Evolutionary conservation across 805 yeast genomes (phyloP).

Genomic region (Candida dendrica): DNA sequence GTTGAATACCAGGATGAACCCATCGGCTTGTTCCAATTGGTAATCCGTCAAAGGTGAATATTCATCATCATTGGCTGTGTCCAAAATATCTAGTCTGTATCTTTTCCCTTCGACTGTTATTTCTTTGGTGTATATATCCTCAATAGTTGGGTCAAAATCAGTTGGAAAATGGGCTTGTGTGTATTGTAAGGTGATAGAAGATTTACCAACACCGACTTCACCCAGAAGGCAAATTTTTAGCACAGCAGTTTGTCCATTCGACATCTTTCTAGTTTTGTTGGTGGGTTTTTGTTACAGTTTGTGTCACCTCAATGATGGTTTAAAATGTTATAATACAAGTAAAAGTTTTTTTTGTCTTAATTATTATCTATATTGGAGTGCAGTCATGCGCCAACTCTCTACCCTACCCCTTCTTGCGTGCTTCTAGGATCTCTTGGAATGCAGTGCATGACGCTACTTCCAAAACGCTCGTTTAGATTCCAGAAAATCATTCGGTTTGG

Average conservation of each 20-base stretch:
- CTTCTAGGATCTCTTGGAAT: too few relatives aligned
- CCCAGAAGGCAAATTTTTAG: slow-evolving; percentile 41
- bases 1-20: slow-evolving; percentile 13
- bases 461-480: too few relatives aligned
- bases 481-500: too few relatives aligned
- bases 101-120: slow-evolving; percentile 46
- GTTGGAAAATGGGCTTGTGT: slow-evolving; percentile 58
- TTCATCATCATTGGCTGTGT: slow-evolving; percentile 79
- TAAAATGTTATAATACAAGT: too few relatives aligned
- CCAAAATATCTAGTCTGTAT: slow-evolving; percentile 52
- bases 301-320: too few relatives aligned
- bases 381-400: too few relatives aligned
- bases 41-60: slow-evolving; percentile 60
- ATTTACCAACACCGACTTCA: slow-evolving; percentile 65
- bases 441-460: too few relatives aligned
- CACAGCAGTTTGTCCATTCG: not conserved
- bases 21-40: slow-evolving; percentile 20
- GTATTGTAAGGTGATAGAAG: slow-evolving; percentile 56
- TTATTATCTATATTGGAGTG: too few relatives aligned
- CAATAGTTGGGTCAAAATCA: slow-evolving; percentile 63
- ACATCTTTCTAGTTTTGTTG: not conserved
- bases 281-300: too few relatives aligned
- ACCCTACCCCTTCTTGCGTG: too few relatives aligned
- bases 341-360: too few relatives aligned
- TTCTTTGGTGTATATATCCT: slow-evolving; percentile 55